These are phyloP conservation scores for Tricholoma furcatifolium DNA, from an alignment of 768 basidiomycete species.

Conservation along the genomic window DNA sequence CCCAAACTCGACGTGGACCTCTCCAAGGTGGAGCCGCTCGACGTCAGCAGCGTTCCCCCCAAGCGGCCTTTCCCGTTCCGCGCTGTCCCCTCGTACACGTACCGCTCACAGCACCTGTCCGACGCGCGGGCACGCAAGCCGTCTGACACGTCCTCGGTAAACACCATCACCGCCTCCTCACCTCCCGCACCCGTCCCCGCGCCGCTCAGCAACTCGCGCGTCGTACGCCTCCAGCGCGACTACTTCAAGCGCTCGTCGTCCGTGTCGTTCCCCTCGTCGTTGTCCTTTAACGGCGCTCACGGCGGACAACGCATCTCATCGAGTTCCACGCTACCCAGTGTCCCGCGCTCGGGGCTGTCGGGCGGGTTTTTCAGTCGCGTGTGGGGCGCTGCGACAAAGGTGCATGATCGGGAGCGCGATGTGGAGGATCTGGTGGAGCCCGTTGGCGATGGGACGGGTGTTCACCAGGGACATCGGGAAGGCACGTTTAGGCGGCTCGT, in stretches of 20 bases:
- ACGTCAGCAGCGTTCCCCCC: constrained; percentile 17
- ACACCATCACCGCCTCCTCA: constrained; percentile 40
- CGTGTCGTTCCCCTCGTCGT: constrained; percentile 10
- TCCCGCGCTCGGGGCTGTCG: constrained; percentile 29
- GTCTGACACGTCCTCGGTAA: constrained; percentile 52
- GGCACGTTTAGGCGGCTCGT: constrained; percentile 31
- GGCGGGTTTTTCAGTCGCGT: constrained; percentile 68
- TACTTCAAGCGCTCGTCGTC: constrained; percentile 26
- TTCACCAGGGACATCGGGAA: constrained; percentile 18
- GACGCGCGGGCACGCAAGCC: constrained; percentile 38
- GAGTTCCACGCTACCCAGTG: constrained; percentile 40
- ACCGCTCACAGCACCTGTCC: constrained; percentile 28
- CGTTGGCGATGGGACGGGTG: constrained; percentile 17
- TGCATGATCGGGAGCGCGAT: constrained; percentile 23
- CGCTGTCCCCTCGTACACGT: constrained; percentile 43
- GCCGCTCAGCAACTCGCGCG: constrained; percentile 8
- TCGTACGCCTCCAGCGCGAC: constrained; percentile 10
- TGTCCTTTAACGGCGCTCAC: neutral
- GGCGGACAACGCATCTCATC: constrained; percentile 18
- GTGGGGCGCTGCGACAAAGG: constrained; percentile 60
- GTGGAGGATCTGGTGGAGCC: constrained; percentile 12
- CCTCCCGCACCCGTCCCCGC: constrained; percentile 19
- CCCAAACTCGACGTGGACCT: constrained; percentile 24
- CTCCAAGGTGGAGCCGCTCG: constrained; percentile 17
- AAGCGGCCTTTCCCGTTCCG: constrained; percentile 48